Evolutionary conservation across 257 asterid genomes (phyloP).

Genomic region (Scutellaria baicalensis): DNA sequence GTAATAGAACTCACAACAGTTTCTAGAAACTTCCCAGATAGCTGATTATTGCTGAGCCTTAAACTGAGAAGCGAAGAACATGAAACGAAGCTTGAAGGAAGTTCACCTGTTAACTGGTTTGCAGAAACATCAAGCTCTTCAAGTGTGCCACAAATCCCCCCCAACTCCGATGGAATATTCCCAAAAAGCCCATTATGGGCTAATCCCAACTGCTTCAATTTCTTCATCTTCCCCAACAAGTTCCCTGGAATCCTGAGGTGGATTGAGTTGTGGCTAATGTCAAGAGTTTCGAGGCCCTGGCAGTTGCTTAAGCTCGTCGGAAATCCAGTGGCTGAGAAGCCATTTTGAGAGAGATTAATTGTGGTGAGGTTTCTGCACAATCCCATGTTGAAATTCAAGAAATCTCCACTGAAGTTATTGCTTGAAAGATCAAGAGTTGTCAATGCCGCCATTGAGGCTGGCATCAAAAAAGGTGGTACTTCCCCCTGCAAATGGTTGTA

Average conservation of each 20-base stretch:
- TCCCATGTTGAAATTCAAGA: conserved; percentile 41
- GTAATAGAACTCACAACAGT: conserved; percentile 60
- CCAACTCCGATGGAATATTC: conserved; percentile 62
- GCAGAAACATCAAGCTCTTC: conserved; percentile 79
- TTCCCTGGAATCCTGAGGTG: conserved; percentile 48
- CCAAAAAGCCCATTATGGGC: conserved; percentile 54
- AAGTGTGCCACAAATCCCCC: conserved; percentile 37
- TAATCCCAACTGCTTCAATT: conserved; percentile 40
- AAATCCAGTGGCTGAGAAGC: conserved; percentile 46
- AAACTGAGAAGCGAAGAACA: conserved; percentile 57
- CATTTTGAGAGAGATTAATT: conserved; percentile 55
- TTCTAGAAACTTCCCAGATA: conserved; percentile 62
- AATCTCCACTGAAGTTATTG: conserved; percentile 58
- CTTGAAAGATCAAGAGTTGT: conserved; percentile 50
- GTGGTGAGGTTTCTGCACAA: conserved; percentile 42
- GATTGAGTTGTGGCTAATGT: conserved; percentile 49
- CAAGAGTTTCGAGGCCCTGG: conserved; percentile 47
- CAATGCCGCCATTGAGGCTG: conserved; percentile 22
- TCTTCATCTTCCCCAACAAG: conserved; percentile 40
- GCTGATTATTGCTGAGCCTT: conserved; percentile 67
- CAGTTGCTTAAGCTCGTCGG: conserved; percentile 50
- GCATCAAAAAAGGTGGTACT: conserved; percentile 30
- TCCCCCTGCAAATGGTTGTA: conserved; percentile 38
- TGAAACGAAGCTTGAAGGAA: conserved; percentile 42
- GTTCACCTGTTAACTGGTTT: conserved; percentile 53